A percentile compares a stretch with the other conserved stretches of the same genome.
phyloP scores from a whole-genome alignment of 1,284 basidiomycete genomes.

The Thecaphora thlaspeos region DNA sequence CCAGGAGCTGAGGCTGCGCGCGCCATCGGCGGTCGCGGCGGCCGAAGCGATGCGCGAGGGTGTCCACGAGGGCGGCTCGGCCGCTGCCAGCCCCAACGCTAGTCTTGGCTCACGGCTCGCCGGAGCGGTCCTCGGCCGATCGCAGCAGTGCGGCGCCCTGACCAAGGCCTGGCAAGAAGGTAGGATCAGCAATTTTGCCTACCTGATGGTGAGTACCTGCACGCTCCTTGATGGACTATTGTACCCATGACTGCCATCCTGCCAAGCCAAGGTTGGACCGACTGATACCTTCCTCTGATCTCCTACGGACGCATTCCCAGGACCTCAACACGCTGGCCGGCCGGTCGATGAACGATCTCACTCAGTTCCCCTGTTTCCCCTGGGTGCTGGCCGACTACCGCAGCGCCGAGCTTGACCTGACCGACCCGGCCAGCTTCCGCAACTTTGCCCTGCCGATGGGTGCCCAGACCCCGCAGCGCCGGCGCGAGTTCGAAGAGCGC shows the following conservation, averaged over 20 bases:
- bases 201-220: too few relatives aligned
- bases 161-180: slow-evolving; percentile 53
- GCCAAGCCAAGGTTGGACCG: too few relatives aligned
- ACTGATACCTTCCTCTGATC: too few relatives aligned
- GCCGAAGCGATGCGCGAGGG: slow-evolving; percentile 34
- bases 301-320: too few relatives aligned
- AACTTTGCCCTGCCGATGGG: slow-evolving; percentile 88
- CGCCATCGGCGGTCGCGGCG: slow-evolving; percentile 35
- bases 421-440: slow-evolving; percentile 69
- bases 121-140: slow-evolving; percentile 40
- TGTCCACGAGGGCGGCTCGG: slow-evolving; percentile 23
- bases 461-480: slow-evolving; percentile 72
- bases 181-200: slow-evolving; percentile 54
- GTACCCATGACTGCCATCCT: too few relatives aligned
- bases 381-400: slow-evolving; percentile 86
- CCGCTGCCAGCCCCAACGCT: slow-evolving; percentile 1
- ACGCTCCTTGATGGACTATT: too few relatives aligned
- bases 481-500: slow-evolving; percentile 62
- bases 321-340: slow-evolving; percentile 55
- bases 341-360: slow-evolving; percentile 67
- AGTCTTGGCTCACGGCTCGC: slow-evolving; percentile 31
- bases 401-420: slow-evolving; percentile 72
- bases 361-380: slow-evolving; percentile 89
- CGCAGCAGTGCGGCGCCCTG: slow-evolving; percentile 34
- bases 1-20: slow-evolving; percentile 30